Conservation (phyloP, 345 rosid genomes). For the Aegle marmelos region DNA sequence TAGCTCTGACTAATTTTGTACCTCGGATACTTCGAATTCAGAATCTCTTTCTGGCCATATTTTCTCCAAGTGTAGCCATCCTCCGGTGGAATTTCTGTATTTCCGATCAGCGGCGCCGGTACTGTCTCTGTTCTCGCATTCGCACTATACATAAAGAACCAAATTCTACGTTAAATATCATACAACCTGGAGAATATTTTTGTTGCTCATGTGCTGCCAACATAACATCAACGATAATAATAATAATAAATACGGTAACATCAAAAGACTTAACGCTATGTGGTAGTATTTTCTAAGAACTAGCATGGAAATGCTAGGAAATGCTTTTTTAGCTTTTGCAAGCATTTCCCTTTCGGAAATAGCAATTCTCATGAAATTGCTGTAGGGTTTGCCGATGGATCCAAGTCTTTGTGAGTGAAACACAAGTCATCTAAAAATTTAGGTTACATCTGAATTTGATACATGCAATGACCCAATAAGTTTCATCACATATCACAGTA, state of each 20-base stretch:
- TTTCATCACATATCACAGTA: not conserved
- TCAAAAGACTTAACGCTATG: too few relatives aligned
- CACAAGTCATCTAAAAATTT: not conserved
- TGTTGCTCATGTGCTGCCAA: not conserved
- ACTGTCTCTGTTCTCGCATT: constrained; percentile 23
- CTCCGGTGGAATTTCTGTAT: constrained; percentile 70
- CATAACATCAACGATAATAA: not conserved
- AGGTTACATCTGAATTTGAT: not conserved
- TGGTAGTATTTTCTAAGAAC: constrained; percentile 1
- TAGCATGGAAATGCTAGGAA: constrained; percentile 17
- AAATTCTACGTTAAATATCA: not conserved
- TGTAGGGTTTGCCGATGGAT: not conserved
- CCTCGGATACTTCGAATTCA: constrained; percentile 73
- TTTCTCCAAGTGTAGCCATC: constrained; percentile 84
- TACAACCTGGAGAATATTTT: not conserved
- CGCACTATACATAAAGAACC: not conserved
- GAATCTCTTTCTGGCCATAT: constrained; percentile 88
- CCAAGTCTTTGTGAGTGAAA: not conserved
- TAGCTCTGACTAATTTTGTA: constrained; percentile 15
- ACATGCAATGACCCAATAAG: not conserved
- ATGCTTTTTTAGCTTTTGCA: not conserved
- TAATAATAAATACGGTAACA: not conserved
- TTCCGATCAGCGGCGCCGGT: constrained; percentile 60
- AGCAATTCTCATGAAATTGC: not conserved
- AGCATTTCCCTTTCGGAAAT: constrained; percentile 2